Percentiles rank a stretch among this genome's conserved stretches.
phyloP scores from a whole-genome alignment of 371 early-diverging fungal species.

The Chytridiales sp. region DNA sequence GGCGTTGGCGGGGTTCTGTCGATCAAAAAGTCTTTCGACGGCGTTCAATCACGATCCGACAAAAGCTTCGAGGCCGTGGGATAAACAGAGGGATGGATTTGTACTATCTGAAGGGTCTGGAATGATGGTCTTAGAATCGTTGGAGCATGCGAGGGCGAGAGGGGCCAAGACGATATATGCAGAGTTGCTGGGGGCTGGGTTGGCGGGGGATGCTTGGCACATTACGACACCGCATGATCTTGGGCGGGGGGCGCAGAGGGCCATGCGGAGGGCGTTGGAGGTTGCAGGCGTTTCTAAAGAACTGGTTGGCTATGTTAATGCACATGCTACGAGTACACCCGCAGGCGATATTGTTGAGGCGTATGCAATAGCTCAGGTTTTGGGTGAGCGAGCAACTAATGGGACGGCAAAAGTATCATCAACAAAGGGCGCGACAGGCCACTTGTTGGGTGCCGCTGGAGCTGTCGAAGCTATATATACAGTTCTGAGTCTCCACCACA shows the following conservation, averaged over 20 bases:
- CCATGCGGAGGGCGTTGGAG: slow-evolving; percentile 81
- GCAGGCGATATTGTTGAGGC: slow-evolving; percentile 50
- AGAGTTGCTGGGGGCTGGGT: slow-evolving; percentile 85
- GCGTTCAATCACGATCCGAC: slow-evolving; percentile 73
- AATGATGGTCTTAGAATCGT: slow-evolving; percentile 79
- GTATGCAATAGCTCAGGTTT: slow-evolving; percentile 75
- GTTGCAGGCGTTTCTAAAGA: slow-evolving; percentile 57
- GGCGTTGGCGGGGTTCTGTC: slow-evolving; percentile 86
- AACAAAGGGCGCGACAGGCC: slow-evolving; percentile 90
- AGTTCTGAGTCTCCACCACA: slow-evolving; percentile 70
- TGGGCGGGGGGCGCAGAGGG: slow-evolving; percentile 80
- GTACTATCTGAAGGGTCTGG: slow-evolving; percentile 96
- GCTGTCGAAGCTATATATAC: slow-evolving; percentile 91
- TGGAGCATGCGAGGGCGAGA: slow-evolving; percentile 81
- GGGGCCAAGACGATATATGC: slow-evolving; percentile 85
- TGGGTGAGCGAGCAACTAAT: slow-evolving; percentile 48
- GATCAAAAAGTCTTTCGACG: slow-evolving; percentile 81
- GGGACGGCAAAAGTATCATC: slow-evolving; percentile 88
- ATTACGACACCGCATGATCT: slow-evolving; percentile 89
- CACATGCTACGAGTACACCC: slow-evolving; percentile 94
- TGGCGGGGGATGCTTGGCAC: slow-evolving; percentile 91
- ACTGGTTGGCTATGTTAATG: slow-evolving; percentile 87
- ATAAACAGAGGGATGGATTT: slow-evolving; percentile 82
- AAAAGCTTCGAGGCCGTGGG: slow-evolving; percentile 87
- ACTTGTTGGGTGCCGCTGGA: slow-evolving; percentile 93